These are phyloP conservation scores for Pezicula radicicola DNA, from an alignment of 2,329 filamentous ascomycete species.

Conservation along the genomic window DNA sequence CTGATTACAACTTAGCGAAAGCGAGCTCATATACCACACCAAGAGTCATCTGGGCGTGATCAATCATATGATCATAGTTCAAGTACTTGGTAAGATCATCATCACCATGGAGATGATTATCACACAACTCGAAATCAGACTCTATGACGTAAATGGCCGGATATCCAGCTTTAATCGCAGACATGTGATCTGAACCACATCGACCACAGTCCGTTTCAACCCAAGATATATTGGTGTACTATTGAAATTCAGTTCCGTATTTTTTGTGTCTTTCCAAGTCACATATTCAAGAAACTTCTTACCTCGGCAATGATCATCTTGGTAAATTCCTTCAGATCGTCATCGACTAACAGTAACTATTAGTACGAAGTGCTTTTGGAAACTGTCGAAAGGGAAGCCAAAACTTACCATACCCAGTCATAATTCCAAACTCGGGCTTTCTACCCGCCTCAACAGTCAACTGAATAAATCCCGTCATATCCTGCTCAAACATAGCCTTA, in stretches of 20 bases:
- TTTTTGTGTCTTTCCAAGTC: background rate
- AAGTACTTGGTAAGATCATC: conserved; percentile 67
- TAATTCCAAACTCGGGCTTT: conserved; percentile 31
- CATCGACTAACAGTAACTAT: conserved; percentile 55
- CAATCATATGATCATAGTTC: conserved; percentile 82
- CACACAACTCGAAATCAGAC: conserved; percentile 59
- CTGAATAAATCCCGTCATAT: conserved; percentile 89
- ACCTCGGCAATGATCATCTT: conserved; percentile 70
- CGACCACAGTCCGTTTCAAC: conserved; percentile 84
- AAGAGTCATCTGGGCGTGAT: conserved; percentile 79
- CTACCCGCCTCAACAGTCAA: conserved; percentile 76
- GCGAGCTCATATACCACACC: conserved; percentile 73
- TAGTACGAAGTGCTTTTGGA: background rate
- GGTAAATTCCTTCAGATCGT: conserved; percentile 77
- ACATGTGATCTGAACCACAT: conserved; percentile 71
- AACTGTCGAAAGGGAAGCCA: background rate
- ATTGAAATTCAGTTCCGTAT: background rate
- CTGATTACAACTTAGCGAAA: conserved; percentile 5
- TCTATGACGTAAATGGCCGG: conserved; percentile 72
- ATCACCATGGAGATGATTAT: conserved; percentile 66
- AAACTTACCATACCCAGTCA: conserved; percentile 6
- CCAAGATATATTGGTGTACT: conserved; percentile 83
- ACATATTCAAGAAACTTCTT: background rate
- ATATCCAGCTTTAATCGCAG: conserved; percentile 67
- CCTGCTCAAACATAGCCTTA: conserved; percentile 94